phyloP scores from a whole-genome alignment of 352 stramenopile species.

The Phytopythium delawarense region DNA sequence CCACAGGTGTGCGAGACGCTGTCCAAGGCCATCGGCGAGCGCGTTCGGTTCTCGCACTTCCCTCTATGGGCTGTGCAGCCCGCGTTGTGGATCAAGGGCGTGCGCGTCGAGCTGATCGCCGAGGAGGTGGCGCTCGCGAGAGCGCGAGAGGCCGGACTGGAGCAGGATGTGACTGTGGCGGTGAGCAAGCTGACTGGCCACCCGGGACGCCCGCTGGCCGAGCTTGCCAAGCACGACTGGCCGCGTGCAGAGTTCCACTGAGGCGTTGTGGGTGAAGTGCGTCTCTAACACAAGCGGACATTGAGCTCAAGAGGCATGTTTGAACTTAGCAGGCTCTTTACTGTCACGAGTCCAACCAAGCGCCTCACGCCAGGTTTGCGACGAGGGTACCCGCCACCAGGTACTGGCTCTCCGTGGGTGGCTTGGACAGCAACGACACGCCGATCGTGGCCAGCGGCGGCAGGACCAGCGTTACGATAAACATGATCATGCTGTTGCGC shows the following conservation, averaged over 20 bases:
- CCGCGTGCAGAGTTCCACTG: neutral
- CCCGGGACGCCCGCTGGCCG: neutral
- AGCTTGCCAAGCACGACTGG: constrained; percentile 2
- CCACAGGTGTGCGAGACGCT: constrained; percentile 40
- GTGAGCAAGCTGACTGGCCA: neutral
- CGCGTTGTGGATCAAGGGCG: constrained; percentile 64
- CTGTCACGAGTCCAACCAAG: neutral
- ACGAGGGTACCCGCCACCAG: constrained; percentile 18
- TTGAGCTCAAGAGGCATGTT: neutral
- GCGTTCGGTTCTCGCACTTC: constrained; percentile 60
- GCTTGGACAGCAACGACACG: constrained; percentile 46
- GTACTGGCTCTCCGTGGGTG: constrained; percentile 24
- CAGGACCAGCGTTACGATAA: constrained; percentile 67
- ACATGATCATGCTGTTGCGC: constrained; percentile 75
- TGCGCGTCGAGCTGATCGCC: constrained; percentile 51
- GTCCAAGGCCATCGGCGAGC: constrained; percentile 31
- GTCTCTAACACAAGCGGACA: neutral
- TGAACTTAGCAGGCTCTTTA: neutral
- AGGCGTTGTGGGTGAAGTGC: neutral
- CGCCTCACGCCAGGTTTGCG: constrained; percentile 13
- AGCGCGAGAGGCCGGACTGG: neutral
- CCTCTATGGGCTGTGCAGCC: constrained; percentile 72
- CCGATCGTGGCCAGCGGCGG: constrained; percentile 46
- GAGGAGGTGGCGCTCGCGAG: constrained; percentile 34
- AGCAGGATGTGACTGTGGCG: neutral